phyloP scores from a whole-genome alignment of 768 basidiomycete species.

The Tulasnella sp. region DNA sequence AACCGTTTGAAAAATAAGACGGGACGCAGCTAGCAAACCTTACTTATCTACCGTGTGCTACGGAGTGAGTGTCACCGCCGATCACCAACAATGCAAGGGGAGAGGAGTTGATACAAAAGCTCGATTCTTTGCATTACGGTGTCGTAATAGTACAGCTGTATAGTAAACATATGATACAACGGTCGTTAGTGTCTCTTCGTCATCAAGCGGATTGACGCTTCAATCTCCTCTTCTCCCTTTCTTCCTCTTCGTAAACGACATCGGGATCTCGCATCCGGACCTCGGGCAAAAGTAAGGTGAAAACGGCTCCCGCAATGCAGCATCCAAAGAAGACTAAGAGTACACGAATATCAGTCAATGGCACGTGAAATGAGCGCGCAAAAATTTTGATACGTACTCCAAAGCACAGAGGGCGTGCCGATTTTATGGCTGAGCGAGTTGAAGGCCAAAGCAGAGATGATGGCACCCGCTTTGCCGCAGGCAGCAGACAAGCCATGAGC shows the following conservation, averaged over 20 bases:
- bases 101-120: too few species aligned
- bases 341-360: background rate
- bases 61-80: too few species aligned
- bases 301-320: background rate
- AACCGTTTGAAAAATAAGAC: too few species aligned
- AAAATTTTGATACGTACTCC: conserved; percentile 41
- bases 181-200: background rate
- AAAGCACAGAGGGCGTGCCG: conserved; percentile 55
- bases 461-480: too few species aligned
- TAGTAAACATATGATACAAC: background rate
- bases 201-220: background rate
- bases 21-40: too few species aligned
- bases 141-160: background rate
- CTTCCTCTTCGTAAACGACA: background rate
- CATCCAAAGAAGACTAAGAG: background rate
- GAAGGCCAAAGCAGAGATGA: too few species aligned
- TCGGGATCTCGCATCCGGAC: background rate
- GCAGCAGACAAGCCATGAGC: conserved; percentile 71
- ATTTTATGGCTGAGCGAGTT: conserved; percentile 48
- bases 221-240: background rate
- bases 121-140: too few species aligned
- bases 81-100: too few species aligned
- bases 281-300: background rate
- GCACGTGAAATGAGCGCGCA: background rate
- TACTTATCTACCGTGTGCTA: too few species aligned